These are phyloP conservation scores for Solanum pimpinellifolium DNA, from an alignment of 257 asterid genomes.

Conservation along the genomic window DNA sequence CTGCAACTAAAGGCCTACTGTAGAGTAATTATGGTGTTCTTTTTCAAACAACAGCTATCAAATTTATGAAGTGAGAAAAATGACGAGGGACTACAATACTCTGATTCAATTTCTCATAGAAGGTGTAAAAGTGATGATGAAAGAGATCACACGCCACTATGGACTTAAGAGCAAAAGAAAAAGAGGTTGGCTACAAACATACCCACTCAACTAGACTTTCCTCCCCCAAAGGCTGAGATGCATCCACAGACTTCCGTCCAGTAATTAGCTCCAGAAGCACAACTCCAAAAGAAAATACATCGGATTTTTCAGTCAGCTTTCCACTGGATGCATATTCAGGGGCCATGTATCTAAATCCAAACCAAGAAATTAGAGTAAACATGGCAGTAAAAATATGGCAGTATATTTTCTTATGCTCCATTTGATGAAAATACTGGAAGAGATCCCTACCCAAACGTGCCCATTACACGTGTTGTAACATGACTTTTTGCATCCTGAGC, in stretches of 20 bases:
- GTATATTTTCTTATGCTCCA: background rate
- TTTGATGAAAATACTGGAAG: background rate
- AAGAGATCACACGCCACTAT: background rate
- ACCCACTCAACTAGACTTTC: constrained; percentile 98
- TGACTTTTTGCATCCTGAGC: constrained; percentile 75
- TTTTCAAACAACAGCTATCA: background rate
- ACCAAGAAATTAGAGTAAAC: background rate
- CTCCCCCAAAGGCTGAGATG: constrained; percentile 82
- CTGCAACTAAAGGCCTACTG: background rate
- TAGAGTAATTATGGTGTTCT: background rate
- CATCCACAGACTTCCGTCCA: constrained; percentile 91
- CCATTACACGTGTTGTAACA: constrained; percentile 80
- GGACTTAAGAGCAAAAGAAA: background rate
- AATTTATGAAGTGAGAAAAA: background rate
- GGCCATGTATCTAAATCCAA: constrained; percentile 73
- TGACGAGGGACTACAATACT: background rate
- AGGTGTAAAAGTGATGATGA: background rate
- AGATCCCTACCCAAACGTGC: constrained; percentile 76
- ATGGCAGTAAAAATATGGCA: background rate
- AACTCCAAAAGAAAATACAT: constrained; percentile 82
- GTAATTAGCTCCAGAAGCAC: constrained; percentile 81
- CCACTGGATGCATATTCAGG: constrained; percentile 98
- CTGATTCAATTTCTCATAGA: background rate
- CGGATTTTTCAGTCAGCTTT: constrained; percentile 80
- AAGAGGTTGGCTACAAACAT: constrained; percentile 8